Evolutionary conservation across 805 yeast species (phyloP).

Genomic region (Lachancea sp.): DNA sequence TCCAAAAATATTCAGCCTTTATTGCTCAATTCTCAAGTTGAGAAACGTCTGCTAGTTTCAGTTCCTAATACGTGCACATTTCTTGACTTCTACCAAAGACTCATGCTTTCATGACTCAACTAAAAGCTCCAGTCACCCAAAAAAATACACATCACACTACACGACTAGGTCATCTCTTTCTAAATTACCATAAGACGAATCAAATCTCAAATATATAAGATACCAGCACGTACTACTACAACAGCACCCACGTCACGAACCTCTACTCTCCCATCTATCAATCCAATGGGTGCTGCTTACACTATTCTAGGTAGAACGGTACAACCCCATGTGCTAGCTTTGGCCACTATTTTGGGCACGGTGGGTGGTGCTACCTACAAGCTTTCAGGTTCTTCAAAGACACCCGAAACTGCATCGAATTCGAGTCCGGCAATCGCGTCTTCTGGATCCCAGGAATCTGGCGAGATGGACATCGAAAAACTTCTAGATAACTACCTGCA

Average conservation of each 20-base stretch:
- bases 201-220: no score
- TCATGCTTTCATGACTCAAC: no score
- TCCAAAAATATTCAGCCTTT: no score
- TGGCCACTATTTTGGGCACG: constrained; percentile 48
- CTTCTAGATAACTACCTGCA: constrained; percentile 20
- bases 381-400: constrained; percentile 9
- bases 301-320: constrained; percentile 76
- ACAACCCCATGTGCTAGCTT: constrained; percentile 77
- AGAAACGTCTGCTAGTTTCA: no score
- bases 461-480: constrained; percentile 24
- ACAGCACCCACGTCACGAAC: no score
- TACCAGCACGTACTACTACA: no score
- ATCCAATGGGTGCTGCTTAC: constrained; percentile 47
- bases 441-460: constrained; percentile 3
- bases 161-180: background rate
- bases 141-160: background rate
- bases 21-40: no score
- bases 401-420: background rate
- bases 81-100: no score
- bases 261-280: background rate
- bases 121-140: no score
- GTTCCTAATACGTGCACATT: no score
- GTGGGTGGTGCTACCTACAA: constrained; percentile 17
- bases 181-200: background rate
- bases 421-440: constrained; percentile 2